Conservation (phyloP, 1,284 basidiomycete species). For the Rhodotorula sp. region DNA sequence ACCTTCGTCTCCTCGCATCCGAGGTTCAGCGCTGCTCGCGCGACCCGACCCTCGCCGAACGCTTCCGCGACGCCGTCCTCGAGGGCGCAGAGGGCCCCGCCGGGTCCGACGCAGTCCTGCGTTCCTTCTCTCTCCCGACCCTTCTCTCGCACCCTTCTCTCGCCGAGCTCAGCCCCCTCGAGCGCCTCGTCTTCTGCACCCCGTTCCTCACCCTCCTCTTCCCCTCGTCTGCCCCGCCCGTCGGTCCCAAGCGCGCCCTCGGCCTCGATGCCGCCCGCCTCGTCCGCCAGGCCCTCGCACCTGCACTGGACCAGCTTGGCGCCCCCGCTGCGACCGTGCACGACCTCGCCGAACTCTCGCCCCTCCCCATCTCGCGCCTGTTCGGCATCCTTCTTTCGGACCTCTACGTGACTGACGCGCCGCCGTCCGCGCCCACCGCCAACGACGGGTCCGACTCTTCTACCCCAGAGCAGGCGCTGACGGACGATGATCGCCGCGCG, state of each 20-base stretch:
- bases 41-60: constrained; percentile 80
- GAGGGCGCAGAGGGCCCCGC: constrained; percentile 66
- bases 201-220: constrained; percentile 66
- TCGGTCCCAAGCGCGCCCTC: constrained; percentile 31
- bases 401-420: constrained; percentile 39
- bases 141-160: constrained; percentile 73
- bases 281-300: constrained; percentile 24
- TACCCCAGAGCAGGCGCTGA: constrained; percentile 41
- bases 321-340: constrained; percentile 58
- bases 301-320: constrained; percentile 36
- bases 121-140: constrained; percentile 73
- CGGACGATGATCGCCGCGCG: constrained; percentile 44
- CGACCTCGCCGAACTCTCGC: constrained; percentile 74
- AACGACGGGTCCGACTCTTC: constrained; percentile 12
- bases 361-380: constrained; percentile 71
- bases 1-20: constrained; percentile 79
- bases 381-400: constrained; percentile 75
- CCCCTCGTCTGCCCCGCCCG: constrained; percentile 14
- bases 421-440: background rate
- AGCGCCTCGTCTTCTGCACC: constrained; percentile 71
- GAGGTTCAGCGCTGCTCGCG: constrained; percentile 80
- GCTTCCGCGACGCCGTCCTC: constrained; percentile 81
- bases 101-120: constrained; percentile 48
- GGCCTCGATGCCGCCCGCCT: constrained; percentile 38
- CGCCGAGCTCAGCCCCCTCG: constrained; percentile 72